Conservation (phyloP, 345 rosid species). For the Laguncularia racemosa region DNA sequence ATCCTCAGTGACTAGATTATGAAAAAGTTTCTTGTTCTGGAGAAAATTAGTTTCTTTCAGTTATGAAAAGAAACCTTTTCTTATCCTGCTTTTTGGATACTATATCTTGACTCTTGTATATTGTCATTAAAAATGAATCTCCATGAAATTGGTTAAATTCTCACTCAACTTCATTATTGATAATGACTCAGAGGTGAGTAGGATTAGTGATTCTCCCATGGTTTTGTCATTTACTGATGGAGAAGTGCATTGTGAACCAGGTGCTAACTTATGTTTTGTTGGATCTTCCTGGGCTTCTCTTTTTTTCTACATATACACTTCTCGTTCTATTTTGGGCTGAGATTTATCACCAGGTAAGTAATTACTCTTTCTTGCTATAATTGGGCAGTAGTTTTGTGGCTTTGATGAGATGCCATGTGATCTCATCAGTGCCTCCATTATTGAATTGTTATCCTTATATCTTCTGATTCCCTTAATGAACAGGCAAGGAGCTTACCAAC, state of each 20-base stretch:
- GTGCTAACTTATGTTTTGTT: slow-evolving; percentile 39
- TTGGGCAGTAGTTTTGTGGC: background rate
- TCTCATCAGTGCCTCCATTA: background rate
- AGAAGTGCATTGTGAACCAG: slow-evolving; percentile 18
- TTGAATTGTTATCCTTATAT: background rate
- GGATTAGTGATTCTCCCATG: no score
- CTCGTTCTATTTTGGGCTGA: slow-evolving; percentile 86
- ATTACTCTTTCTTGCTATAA: background rate
- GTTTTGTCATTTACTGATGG: background rate
- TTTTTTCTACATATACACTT: slow-evolving; percentile 71
- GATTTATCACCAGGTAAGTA: slow-evolving; percentile 66
- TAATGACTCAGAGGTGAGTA: no score
- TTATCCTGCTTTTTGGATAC: no score
- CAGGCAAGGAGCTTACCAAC: slow-evolving; percentile 55
- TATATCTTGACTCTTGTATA: no score
- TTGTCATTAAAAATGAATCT: no score
- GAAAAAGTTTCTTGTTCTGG: no score
- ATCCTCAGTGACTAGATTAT: no score
- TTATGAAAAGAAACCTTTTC: background rate
- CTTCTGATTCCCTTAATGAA: background rate
- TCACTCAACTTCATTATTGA: no score
- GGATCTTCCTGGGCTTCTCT: slow-evolving; percentile 70
- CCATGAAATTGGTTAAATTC: no score
- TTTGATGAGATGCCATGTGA: background rate
- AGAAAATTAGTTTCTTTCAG: background rate